Evolutionary conservation across 768 basidiomycete genomes (phyloP), one percentile per base, ranked within the genome.

Genomic region (Ephemerocybe angulata): DNA sequence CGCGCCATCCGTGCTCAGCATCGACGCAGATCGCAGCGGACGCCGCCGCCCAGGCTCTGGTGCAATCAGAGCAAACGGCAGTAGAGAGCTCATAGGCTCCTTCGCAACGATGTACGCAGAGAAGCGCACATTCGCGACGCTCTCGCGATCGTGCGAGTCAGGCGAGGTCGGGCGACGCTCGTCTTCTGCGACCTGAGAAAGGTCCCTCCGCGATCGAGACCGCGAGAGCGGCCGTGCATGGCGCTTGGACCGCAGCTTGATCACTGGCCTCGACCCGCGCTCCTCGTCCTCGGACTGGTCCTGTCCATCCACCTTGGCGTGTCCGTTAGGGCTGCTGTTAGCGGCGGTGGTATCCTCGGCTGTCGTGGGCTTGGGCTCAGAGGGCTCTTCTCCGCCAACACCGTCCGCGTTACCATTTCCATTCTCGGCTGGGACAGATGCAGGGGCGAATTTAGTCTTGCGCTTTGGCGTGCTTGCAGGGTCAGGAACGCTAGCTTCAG

Each of bases 31-130:
- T 38, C n/a, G n/a, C n/a, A n/a, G n/a, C n/a, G 70, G 68, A 52
- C 73, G 72, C 43, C 72, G 74, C 52, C 72, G 76, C 40, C 68
- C 72, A 31, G 72, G 58, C 70, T 93, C 87, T 2, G 90, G 91
- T 21, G 86, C 78, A 64, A 93, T 87, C 44, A 93, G 70, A 7
- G 89, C 89, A 64, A 93, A 93, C 4, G 90, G 90, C 58, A 93
- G 76, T 21, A 86, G 68, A 12, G 72, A 69, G 25, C 69, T 73
- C 47, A 91, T 71, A 62, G 85, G 82, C 10, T 73, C 73, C 63
- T 82, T 85, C 15, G 86, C 77, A 22, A 91, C 76, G 49, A 80
- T 72, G 52, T 82, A 78, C 7, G 88, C 89, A 10, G 87, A 89
- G 71, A 90, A 90, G 35, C 88, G 84, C 50, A 88, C 77, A 61